phyloP scores from a whole-genome alignment of 805 yeast species.

The Suhomyces kilbournensis region DNA sequence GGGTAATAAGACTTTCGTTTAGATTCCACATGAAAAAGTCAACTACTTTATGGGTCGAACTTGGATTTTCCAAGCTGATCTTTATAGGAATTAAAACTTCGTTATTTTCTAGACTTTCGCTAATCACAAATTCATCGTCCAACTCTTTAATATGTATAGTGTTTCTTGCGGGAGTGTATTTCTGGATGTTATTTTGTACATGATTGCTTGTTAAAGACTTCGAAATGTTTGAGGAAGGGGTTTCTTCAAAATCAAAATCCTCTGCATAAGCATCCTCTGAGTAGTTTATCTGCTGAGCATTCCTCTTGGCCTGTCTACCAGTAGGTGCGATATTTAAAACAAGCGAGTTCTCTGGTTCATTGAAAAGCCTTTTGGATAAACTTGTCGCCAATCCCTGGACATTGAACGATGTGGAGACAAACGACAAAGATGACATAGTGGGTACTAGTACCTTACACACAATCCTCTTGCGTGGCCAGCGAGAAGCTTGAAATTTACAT shows the following conservation, averaged over 20 bases:
- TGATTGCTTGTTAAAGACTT: constrained; percentile 26
- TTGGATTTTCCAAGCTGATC: constrained; percentile 57
- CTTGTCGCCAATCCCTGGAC: constrained; percentile 85
- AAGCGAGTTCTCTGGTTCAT: constrained; percentile 70
- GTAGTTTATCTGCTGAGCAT: constrained; percentile 69
- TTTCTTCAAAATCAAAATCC: constrained; percentile 26
- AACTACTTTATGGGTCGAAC: constrained; percentile 44
- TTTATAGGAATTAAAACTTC: constrained; percentile 65
- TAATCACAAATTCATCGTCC: constrained; percentile 20
- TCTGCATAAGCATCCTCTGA: constrained; percentile 40
- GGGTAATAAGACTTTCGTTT: constrained; percentile 62
- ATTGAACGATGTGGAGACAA: constrained; percentile 23
- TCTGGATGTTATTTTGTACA: constrained; percentile 32
- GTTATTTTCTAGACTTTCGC: constrained; percentile 28
- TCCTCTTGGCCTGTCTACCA: constrained; percentile 72
- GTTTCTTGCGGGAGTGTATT: constrained; percentile 23
- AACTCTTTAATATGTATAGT: constrained; percentile 22
- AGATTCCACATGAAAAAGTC: constrained; percentile 77
- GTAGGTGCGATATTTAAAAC: constrained; percentile 67
- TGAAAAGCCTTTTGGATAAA: constrained; percentile 60
- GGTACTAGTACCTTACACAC: background rate
- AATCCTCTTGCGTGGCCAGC: background rate
- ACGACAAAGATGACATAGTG: constrained; percentile 13
- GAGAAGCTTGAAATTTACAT: background rate
- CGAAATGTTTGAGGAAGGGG: constrained; percentile 16